Conservation (phyloP, 2,329 filamentous ascomycete genomes). For the Stachybotrys echinatus region DNA sequence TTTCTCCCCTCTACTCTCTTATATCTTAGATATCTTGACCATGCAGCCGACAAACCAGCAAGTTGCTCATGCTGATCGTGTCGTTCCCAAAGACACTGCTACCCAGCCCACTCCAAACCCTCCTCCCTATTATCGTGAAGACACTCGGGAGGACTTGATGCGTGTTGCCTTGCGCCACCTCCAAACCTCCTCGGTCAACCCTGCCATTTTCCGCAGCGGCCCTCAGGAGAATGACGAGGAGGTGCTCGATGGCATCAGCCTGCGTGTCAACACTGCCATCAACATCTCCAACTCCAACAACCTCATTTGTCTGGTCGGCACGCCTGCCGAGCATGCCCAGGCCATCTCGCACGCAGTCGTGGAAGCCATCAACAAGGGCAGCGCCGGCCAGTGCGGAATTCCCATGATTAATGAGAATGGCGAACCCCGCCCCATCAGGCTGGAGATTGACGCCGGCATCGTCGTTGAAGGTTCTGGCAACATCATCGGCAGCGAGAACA, state of each 20-base stretch:
- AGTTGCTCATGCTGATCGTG: background rate
- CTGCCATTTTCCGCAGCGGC: background rate
- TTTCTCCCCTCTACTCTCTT: background rate
- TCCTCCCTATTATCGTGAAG: background rate
- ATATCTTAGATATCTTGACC: background rate
- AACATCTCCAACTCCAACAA: constrained; percentile 43
- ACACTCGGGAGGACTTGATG: background rate
- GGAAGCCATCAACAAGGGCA: constrained; percentile 35
- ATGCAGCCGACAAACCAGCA: background rate
- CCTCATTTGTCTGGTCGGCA: constrained; percentile 35
- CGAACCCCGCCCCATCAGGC: constrained; percentile 31
- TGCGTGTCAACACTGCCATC: constrained; percentile 44
- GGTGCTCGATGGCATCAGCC: constrained; percentile 21
- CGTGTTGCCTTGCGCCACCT: background rate
- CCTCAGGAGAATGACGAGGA: constrained; percentile 8
- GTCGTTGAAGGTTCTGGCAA: constrained; percentile 39
- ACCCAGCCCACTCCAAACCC: background rate
- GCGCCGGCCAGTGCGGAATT: constrained; percentile 30
- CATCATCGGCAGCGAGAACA: constrained; percentile 30
- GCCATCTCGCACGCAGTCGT: constrained; percentile 39
- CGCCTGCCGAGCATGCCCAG: constrained; percentile 33
- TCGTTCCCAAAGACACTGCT: background rate
- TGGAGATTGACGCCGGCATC: constrained; percentile 40
- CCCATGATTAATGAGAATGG: constrained; percentile 43
- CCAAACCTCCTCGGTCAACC: background rate